Evolutionary conservation across 2,329 filamentous ascomycete genomes (phyloP), one percentile per base, ranked within the genome.

Genomic region (Venturia asperata): DNA sequence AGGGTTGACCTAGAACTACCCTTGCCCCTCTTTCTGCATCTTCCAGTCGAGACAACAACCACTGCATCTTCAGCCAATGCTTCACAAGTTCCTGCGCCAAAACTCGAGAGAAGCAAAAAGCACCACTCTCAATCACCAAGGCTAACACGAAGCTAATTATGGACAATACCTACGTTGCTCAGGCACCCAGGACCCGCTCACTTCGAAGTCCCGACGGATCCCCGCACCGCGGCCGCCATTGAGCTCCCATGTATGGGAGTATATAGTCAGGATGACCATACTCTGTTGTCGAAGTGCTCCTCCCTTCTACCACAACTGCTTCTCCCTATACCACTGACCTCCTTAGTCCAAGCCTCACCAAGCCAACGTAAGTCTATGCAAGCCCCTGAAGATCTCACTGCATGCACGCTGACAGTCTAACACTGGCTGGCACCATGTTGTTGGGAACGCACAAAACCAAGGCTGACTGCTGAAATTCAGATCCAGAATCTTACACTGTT

Each of bases 331-430:
- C 49, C 24, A 37, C 7, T n/a, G 27, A 56, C 5, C 27, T 19
- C 7, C 19, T 27, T 15, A 9, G 27, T 34, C 30, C 30, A 39
- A 58, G 15, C 19, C 52, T 37, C 52, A 58, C 17, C 49, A 37
- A 58, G 52, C 52, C 37, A 37, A n/a, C 17, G 52, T 58, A 58
- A 37, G 52, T 58, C 30, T 58, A 58, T 58, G 52, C 52, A 58
- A 58, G 30, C 52, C 52, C 52, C 52, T 58, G 52, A 58, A 19
- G 52, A 58, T 58, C 52, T 15, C 21, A 27, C 47, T 52, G 47
- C 27, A 58, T 58, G 52, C 52, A 58, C 27, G 52, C 52, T 34
- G 52, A 58, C 37, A 58, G 52, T 34, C 52, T 37, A 37, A 37
- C 52, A 58, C 30, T 55, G 49, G 49, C 49, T 30, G 49, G 10